A percentile compares a stretch with the other conserved stretches of the same genome.
phyloP scores from a whole-genome alignment of 805 yeast species.

The Diddensiella santjacobensis region DNA sequence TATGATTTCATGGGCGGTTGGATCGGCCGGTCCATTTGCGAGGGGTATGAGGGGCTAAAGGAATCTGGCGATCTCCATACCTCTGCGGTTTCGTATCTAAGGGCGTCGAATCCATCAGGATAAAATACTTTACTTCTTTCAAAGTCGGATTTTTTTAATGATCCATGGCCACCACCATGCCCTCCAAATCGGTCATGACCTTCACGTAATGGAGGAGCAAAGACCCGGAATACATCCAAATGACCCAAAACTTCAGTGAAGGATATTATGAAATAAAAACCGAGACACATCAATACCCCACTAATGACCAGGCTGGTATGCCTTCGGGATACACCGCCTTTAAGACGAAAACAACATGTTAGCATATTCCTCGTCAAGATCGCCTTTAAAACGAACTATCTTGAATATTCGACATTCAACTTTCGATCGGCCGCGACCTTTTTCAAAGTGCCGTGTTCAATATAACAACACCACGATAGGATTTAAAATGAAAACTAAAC shows the following conservation, averaged over 20 bases:
- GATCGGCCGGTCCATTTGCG: constrained; percentile 8
- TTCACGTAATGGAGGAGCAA: neutral
- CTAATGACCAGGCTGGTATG: neutral
- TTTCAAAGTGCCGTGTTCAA: too few species aligned
- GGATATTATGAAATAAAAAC: neutral
- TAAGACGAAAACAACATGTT: neutral
- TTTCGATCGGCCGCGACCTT: too few species aligned
- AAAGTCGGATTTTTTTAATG: constrained; percentile 1
- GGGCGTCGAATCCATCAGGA: neutral
- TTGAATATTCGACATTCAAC: too few species aligned
- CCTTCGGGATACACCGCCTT: neutral
- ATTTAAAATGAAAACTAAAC: too few species aligned
- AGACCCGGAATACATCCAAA: neutral
- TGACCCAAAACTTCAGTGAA: neutral
- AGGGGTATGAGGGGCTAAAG: constrained; percentile 8
- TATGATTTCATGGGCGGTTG: constrained; percentile 8
- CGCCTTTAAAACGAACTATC: too few species aligned
- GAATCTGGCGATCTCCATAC: constrained; percentile 19
- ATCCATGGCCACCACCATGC: neutral
- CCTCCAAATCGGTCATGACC: neutral
- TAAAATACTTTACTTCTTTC: constrained; percentile 1
- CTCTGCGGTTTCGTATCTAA: constrained; percentile 15
- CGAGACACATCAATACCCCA: neutral
- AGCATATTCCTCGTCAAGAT: too few species aligned
- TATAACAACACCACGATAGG: too few species aligned